A percentile compares a stretch with the other conserved stretches of the same genome.
phyloP scores from a whole-genome alignment of 257 asterid species.

The Echium plantagineum region DNA sequence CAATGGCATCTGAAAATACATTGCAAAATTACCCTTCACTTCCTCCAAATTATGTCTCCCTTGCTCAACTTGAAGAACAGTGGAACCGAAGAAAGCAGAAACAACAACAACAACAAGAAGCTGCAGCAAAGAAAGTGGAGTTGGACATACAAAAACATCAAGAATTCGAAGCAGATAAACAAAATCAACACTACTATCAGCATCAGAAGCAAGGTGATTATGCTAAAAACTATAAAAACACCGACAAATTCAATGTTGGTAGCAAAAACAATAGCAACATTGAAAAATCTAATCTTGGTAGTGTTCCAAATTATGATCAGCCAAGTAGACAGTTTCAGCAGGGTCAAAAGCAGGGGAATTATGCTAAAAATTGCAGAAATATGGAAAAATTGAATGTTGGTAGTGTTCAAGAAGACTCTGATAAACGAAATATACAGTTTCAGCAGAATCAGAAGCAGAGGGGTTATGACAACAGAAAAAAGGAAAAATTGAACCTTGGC shows the following conservation, averaged over 20 bases:
- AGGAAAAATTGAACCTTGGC: neutral
- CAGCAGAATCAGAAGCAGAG: too few species aligned
- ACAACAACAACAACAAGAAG: constrained; percentile 7
- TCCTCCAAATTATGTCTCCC: constrained; percentile 58
- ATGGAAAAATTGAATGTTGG: too few species aligned
- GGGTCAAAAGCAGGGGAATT: constrained; percentile 3
- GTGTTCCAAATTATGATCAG: too few species aligned
- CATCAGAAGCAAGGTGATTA: neutral
- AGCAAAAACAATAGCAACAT: too few species aligned
- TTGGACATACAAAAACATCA: too few species aligned
- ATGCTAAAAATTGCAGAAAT: constrained; percentile 1
- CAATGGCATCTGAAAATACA: neutral
- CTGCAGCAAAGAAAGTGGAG: neutral
- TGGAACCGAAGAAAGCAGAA: constrained; percentile 36
- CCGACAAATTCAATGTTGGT: too few species aligned
- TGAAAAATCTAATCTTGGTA: too few species aligned
- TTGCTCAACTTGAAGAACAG: constrained; percentile 42
- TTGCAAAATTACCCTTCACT: constrained; percentile 18
- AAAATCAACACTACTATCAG: too few species aligned
- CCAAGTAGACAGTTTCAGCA: too few species aligned
- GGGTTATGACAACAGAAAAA: neutral
- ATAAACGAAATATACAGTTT: too few species aligned
- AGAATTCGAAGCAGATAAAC: neutral
- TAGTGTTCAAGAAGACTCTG: too few species aligned
- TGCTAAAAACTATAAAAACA: neutral